Evolutionary conservation across 148 eudicot species (phyloP).

Genomic region (Gaultheria prostrata): DNA sequence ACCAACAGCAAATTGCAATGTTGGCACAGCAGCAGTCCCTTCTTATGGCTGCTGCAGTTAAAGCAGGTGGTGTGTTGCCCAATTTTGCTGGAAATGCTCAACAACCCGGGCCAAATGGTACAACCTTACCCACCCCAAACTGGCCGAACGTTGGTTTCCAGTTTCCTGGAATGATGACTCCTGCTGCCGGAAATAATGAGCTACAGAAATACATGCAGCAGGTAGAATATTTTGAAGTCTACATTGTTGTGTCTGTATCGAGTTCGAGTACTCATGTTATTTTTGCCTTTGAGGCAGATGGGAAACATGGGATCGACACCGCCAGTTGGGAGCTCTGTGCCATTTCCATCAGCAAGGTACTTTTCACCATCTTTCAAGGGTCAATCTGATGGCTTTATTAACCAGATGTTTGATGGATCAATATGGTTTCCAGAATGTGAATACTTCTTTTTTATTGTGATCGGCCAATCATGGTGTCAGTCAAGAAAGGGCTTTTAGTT

Average conservation of each 20-base stretch:
- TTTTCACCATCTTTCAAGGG: neutral
- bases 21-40: slow-evolving; percentile 90
- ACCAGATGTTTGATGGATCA: neutral
- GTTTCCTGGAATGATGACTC: slow-evolving; percentile 64
- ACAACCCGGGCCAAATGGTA: slow-evolving; percentile 52
- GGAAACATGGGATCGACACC: slow-evolving; percentile 51
- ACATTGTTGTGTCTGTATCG: neutral
- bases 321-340: slow-evolving; percentile 48
- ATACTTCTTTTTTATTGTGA: neutral
- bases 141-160: slow-evolving; percentile 82
- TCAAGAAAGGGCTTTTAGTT: too few relatives aligned
- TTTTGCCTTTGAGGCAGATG: slow-evolving; percentile 39
- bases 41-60: slow-evolving; percentile 89
- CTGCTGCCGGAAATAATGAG: slow-evolving; percentile 58
- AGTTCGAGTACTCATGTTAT: slow-evolving; percentile 5
- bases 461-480: neutral
- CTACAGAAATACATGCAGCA: slow-evolving; percentile 70
- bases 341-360: slow-evolving; percentile 43
- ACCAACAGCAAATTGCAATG: slow-evolving; percentile 92
- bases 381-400: neutral
- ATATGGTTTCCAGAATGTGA: neutral
- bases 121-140: slow-evolving; percentile 54
- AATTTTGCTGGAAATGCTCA: slow-evolving; percentile 44
- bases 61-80: slow-evolving; percentile 53
- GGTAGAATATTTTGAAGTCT: slow-evolving; percentile 35